These are phyloP conservation scores for Echeveria elegans DNA, from an alignment of 164 flowering plant genomes.

Conservation along the genomic window DNA sequence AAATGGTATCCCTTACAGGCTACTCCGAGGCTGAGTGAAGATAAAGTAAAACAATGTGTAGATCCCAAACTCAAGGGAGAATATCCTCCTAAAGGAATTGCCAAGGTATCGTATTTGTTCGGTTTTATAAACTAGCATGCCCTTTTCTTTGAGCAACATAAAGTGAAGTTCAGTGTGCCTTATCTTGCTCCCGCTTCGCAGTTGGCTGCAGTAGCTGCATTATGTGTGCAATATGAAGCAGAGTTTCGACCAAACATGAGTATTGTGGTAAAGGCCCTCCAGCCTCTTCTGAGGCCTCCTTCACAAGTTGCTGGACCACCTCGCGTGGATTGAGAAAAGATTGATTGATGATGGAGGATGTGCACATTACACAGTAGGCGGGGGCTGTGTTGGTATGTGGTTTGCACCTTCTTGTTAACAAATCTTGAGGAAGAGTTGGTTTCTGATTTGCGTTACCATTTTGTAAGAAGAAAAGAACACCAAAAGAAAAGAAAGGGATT, in stretches of 20 bases:
- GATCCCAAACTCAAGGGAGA: conserved; percentile 78
- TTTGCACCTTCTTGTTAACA: not conserved
- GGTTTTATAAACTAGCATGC: not conserved
- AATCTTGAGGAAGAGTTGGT: not conserved
- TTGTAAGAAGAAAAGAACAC: not conserved
- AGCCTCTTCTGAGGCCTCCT: conserved; percentile 6
- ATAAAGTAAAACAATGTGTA: conserved; percentile 84
- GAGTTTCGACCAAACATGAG: conserved; percentile 10
- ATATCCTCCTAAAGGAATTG: conserved; percentile 18
- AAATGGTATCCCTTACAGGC: conserved; percentile 28
- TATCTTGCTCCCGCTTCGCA: not conserved
- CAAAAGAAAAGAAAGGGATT: not conserved
- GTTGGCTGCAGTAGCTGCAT: conserved; percentile 10
- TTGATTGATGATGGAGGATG: not conserved
- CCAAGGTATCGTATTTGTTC: not conserved
- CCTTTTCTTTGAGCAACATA: not conserved
- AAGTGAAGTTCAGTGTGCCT: not conserved
- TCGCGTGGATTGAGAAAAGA: not conserved
- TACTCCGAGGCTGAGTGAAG: conserved; percentile 73
- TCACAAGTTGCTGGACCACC: conserved; percentile 5
- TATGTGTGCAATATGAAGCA: conserved; percentile 10
- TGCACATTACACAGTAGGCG: no score
- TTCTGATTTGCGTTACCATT: not conserved
- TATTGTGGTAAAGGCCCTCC: conserved; percentile 8
- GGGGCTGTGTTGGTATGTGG: not conserved